Conservation (phyloP, 768 basidiomycete species). For the Leccinellum luteum region DNA sequence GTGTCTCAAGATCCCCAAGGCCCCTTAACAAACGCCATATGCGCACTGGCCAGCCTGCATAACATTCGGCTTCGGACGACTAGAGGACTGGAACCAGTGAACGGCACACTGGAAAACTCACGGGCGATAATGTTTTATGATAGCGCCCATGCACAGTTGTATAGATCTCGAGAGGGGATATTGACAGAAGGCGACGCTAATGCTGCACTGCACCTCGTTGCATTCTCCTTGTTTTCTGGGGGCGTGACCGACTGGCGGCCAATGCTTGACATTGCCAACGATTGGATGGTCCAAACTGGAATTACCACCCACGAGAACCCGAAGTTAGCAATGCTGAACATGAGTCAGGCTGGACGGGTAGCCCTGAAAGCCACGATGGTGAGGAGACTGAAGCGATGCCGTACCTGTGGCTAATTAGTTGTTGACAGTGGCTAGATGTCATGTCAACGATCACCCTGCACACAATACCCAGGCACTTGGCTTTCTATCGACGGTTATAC, state of each 20-base stretch:
- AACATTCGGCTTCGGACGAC: constrained; percentile 58
- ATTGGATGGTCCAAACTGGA: constrained; percentile 72
- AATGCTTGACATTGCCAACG: constrained; percentile 66
- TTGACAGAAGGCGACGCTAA: constrained; percentile 70
- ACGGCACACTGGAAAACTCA: constrained; percentile 52
- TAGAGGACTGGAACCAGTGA: constrained; percentile 57
- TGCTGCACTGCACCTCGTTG: constrained; percentile 75
- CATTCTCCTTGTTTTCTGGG: constrained; percentile 69
- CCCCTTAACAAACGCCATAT: constrained; percentile 68
- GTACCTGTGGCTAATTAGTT: constrained; percentile 15
- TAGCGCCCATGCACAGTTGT: constrained; percentile 63
- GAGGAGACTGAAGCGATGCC: constrained; percentile 27
- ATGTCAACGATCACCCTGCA: constrained; percentile 62
- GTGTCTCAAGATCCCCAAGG: constrained; percentile 67
- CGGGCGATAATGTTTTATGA: constrained; percentile 65
- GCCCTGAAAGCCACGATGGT: constrained; percentile 74
- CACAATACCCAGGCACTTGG: constrained; percentile 62
- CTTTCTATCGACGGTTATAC: constrained; percentile 66
- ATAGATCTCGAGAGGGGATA: constrained; percentile 50
- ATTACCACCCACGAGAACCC: constrained; percentile 65
- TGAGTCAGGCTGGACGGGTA: constrained; percentile 53
- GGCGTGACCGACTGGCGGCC: constrained; percentile 67
- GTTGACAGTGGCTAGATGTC: constrained; percentile 70
- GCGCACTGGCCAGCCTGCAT: constrained; percentile 74
- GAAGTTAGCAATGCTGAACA: constrained; percentile 50